Evolutionary conservation across 140 eudicot species (phyloP), one percentile per base, ranked within the genome.

Genomic region (Senecio squalidus): DNA sequence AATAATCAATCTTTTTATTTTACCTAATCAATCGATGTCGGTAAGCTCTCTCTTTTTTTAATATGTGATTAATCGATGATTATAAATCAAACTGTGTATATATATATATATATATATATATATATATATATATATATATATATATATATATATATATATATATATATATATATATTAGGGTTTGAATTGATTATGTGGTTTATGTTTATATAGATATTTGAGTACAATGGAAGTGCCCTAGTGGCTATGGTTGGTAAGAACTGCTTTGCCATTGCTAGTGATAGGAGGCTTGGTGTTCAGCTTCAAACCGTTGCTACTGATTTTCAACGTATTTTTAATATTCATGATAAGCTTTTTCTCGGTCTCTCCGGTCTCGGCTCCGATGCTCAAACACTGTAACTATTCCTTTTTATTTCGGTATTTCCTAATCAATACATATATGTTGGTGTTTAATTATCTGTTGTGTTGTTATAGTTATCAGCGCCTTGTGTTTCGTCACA

Each of bases 241-340:
- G 97, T 89, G 62, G 97, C 97, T 0, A 89, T 89, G 97, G 97
- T 89, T 9, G 97, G 97, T 43, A 89, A 89, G 69, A 89, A 89
- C 21, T 89, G 97, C 69, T 85, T 89, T 58, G 97, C 95, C n/a
- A 89, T 89, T 27, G 97, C 93, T 34, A 89, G 97, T 59, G 97
- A 89, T 39, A 71, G 97, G 20, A 72, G 97, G 4, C 78, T 89
- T 2, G 97, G 97, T 0, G 95, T 89, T 43, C 97, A 89, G 79
- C 86, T 89, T 11, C 97, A 89, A 59, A 89, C 97, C 0, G 60
- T 89, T n/a, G 94, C 95, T 2, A 89, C 97, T 13, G 95, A 89
- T 70, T 89, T 89, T 46, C 95, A 89, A 76, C 68, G 85, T 55
- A 89, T 89, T 65, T 82, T 63, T 61, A 80, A 72, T 54, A 85